phyloP scores from a whole-genome alignment of 2,329 filamentous ascomycete genomes.

The Ilyonectria sp. region DNA sequence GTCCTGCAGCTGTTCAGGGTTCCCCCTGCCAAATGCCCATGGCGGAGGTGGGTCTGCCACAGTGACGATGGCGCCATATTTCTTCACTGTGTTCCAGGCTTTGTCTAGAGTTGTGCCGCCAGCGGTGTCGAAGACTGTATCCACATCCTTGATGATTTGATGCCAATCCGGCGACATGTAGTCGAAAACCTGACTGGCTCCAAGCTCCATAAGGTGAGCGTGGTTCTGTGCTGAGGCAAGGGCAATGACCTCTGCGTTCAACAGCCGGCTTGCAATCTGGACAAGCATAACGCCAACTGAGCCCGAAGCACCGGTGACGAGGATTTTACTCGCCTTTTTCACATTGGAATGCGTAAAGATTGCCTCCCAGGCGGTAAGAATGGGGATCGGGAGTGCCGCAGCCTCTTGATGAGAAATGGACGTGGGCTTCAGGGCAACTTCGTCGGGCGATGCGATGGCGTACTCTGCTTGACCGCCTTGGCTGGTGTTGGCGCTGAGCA shows the following conservation, averaged over 20 bases:
- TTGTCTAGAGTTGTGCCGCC: slow-evolving; percentile 36
- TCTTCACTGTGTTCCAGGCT: slow-evolving; percentile 50
- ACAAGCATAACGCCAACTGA: slow-evolving; percentile 45
- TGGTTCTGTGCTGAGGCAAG: slow-evolving; percentile 47
- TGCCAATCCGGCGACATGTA: slow-evolving; percentile 48
- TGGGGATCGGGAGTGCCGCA: slow-evolving; percentile 23
- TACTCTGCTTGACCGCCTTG: slow-evolving; percentile 28
- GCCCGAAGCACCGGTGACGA: slow-evolving; percentile 26
- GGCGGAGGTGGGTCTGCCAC: slow-evolving; percentile 53
- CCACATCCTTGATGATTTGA: neutral
- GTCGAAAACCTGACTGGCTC: slow-evolving; percentile 45
- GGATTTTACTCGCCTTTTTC: neutral
- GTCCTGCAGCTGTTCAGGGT: slow-evolving; percentile 34
- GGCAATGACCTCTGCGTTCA: slow-evolving; percentile 45
- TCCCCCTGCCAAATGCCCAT: slow-evolving; percentile 48
- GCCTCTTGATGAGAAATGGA: slow-evolving; percentile 18
- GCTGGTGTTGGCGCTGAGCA: neutral
- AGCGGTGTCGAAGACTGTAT: neutral
- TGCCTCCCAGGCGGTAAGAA: slow-evolving; percentile 32
- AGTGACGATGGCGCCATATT: slow-evolving; percentile 51
- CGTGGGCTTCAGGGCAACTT: slow-evolving; percentile 19
- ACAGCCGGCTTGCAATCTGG: slow-evolving; percentile 45
- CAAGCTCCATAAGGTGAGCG: slow-evolving; percentile 36
- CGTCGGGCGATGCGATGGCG: neutral
- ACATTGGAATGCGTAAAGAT: neutral